Evolutionary conservation across 2,329 filamentous ascomycete genomes (phyloP), one percentile per base, ranked within the genome.

Genomic region (Neofusicoccum kwambonambiense): DNA sequence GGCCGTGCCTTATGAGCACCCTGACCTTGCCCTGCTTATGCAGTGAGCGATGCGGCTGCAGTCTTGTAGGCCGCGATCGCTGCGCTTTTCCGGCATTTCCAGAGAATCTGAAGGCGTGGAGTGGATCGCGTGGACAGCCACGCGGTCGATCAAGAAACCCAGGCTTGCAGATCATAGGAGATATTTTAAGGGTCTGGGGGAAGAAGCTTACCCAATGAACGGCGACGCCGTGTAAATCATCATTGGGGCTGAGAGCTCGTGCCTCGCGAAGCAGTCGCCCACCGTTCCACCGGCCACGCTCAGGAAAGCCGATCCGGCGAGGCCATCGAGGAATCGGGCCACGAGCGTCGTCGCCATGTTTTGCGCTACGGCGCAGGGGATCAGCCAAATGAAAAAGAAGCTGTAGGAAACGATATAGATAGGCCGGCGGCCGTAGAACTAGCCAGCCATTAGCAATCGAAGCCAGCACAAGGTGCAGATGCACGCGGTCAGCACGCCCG

Each of bases 341-440:
- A 96, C 80, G 60, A 97, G 79, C 81, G 96, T 87, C 4, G 92
- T 95, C 69, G 87, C 79, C n/a, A 93, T 90, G 72, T 96, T 96
- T 63, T 82, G 80, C n/a, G 91, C 90, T 19, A 93, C 87, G 0
- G 92, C 92, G 68, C 89, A 91, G 0, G 92, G 92, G 58, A 96
- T 87, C 65, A 95, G 79, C 86, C 90, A 96, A 67, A 96, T 85
- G 56, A 93, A 71, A 75, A 93, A 96, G 69, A 90, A 84, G 2
- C 82, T 75, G 77, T 93, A 94, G 0, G 91, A 90, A 22, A 83
- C 79, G 41, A 96, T 83, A 75, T 96, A 97, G 72, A 96, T 91
- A 27, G 89, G 90, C 54, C 92, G 83, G 15, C 93, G 86, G 47
- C 93, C 93, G 75, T 92, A 96, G 75, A 96, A 95, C 79, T 88